Evolutionary conservation across 1,284 basidiomycete species (phyloP).

Genomic region (Fomitopsis pinicola): DNA sequence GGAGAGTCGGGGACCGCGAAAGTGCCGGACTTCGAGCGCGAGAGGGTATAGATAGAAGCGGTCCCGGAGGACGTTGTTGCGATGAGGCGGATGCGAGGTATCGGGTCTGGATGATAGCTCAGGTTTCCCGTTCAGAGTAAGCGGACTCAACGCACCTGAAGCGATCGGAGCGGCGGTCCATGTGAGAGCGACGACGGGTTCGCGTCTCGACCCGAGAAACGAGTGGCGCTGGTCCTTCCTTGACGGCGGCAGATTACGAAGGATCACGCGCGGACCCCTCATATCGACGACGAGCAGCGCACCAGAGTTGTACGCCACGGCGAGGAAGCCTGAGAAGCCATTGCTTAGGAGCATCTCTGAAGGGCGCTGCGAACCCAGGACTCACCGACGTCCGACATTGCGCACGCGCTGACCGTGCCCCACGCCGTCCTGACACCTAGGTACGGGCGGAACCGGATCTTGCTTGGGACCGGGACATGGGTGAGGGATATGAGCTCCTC

Average conservation of each 20-base stretch:
- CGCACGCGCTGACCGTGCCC: conserved; percentile 49
- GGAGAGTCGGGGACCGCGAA: conserved; percentile 46
- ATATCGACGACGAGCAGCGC: conserved; percentile 66
- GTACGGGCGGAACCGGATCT: conserved; percentile 53
- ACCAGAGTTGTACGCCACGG: conserved; percentile 60
- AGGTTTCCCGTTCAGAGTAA: conserved; percentile 46
- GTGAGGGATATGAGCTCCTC: conserved; percentile 45
- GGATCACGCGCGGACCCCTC: conserved; percentile 63
- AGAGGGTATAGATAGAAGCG: conserved; percentile 54
- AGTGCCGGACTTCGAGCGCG: conserved; percentile 33
- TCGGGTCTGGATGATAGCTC: conserved; percentile 38
- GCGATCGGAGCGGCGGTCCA: conserved; percentile 53
- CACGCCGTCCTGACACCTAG: conserved; percentile 52
- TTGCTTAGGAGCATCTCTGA: not conserved
- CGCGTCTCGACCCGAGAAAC: conserved; percentile 27
- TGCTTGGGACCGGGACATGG: conserved; percentile 35
- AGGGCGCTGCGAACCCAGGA: not conserved
- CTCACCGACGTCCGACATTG: conserved; percentile 66
- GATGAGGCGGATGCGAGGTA: conserved; percentile 56
- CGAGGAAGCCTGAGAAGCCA: conserved; percentile 61
- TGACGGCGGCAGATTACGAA: conserved; percentile 35
- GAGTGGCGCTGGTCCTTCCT: conserved; percentile 27
- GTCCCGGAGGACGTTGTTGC: conserved; percentile 57
- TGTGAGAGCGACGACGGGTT: conserved; percentile 48
- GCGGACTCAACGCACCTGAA: conserved; percentile 38